phyloP scores from a whole-genome alignment of 805 yeast species.

The Candida jianshihensis region DNA sequence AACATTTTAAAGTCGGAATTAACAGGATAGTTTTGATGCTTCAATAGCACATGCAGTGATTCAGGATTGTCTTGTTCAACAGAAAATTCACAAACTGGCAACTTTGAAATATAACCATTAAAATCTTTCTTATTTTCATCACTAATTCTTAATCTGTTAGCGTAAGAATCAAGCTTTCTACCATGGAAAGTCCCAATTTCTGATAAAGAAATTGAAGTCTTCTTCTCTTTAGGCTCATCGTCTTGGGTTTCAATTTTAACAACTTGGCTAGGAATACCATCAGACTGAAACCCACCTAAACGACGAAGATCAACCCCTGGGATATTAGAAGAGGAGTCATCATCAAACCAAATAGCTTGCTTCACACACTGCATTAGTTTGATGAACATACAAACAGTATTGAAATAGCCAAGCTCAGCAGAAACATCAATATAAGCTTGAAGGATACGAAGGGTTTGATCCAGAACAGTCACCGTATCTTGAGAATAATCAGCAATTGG shows the following conservation, averaged over 20 bases:
- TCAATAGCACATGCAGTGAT: slow-evolving; percentile 36
- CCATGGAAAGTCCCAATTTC: slow-evolving; percentile 28
- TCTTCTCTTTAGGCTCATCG: not conserved
- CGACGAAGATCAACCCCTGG: slow-evolving; percentile 21
- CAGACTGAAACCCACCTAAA: slow-evolving; percentile 8
- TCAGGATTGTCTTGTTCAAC: slow-evolving; percentile 32
- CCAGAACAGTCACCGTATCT: slow-evolving; percentile 88
- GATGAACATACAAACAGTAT: slow-evolving; percentile 55
- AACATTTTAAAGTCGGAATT: slow-evolving; percentile 60
- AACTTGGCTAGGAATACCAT: slow-evolving; percentile 14
- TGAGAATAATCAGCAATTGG: slow-evolving; percentile 95
- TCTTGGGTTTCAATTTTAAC: slow-evolving; percentile 1
- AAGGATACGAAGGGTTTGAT: slow-evolving; percentile 86
- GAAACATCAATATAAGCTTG: slow-evolving; percentile 91
- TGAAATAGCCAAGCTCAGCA: slow-evolving; percentile 70
- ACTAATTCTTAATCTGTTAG: slow-evolving; percentile 31
- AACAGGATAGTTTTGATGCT: slow-evolving; percentile 41
- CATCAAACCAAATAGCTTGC: slow-evolving; percentile 83
- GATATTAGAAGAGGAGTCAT: slow-evolving; percentile 46
- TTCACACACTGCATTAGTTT: slow-evolving; percentile 79
- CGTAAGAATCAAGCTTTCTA: slow-evolving; percentile 26
- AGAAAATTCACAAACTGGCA: slow-evolving; percentile 53
- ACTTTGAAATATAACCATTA: slow-evolving; percentile 39
- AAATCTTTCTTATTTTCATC: slow-evolving; percentile 42
- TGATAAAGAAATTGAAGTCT: not conserved